Evolutionary conservation across 2,329 filamentous ascomycete species (phyloP), one percentile per base, ranked within the genome.

Genomic region (Stromatinia cepivora): DNA sequence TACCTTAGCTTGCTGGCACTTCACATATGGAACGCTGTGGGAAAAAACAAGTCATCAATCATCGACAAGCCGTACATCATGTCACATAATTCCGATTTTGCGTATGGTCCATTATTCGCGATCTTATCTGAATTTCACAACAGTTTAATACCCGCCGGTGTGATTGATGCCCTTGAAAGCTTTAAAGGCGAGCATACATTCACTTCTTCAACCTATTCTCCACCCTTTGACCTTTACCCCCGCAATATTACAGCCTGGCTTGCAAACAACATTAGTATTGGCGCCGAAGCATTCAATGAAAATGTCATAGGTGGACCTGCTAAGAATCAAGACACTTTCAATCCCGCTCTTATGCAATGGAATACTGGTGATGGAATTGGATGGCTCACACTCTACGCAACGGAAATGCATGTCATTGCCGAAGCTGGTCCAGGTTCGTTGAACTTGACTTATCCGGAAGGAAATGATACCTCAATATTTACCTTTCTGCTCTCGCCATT

Each of bases 261-360:
- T 0, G 84, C 84, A 0, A 77, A 82, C 4, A 82, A 85, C 34
- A 78, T 90, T 15, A 88, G 84, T 11, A 88, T 90, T 71, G 88
- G 88, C 50, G 86, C 84, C 0, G 84, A 87, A 74, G 84, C 85
- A 0, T 88, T 87, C 72, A 81, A 84, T 17, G 83, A 89, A 76
- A 84, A 81, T 54, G 82, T 83, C 1, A 76, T 88, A 8, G 87
- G 87, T 13, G 88, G 87, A 0, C 83, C 84, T 7, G 80, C 82
- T 1, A 81, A 81, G 64, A 85, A 84, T 56, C 82, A 82, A 7
- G 80, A 76, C 9, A 82, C 84, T 0, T 90, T 87, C 77, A 88
- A 85, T 70, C 87, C 87, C 0, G 84, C 85, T 0, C 84, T 89
- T 8, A 81, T 86, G 0, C 87, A 90, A 73, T 90, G 87, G 88